Base-by-base conservation (phyloP, 805 yeast genomes). In the Wickerhamiella siamensis region DNA sequence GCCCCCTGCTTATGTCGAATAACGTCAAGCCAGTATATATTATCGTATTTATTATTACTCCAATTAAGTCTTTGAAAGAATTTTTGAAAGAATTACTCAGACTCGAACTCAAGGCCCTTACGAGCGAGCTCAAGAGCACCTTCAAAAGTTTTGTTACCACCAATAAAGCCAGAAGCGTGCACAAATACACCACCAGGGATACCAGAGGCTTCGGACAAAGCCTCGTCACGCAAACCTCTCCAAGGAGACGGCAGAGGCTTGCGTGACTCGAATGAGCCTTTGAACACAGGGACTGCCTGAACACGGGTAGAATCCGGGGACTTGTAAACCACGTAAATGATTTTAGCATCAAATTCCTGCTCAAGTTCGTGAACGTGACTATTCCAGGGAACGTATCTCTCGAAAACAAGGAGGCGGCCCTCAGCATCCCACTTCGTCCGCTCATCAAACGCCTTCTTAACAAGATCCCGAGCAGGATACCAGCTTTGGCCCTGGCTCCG, bases 181-280 rank as follows among this genome's bases (percentile, higher is more conserved):
- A 91, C 76, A 57, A 91, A 91, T 17, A 87, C 75, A 58, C 95
- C 83, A 6, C 83, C 95, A 26, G 74, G 76, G 42, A 91, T 73
- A n/a, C 94, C 95, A 29, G 84, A 67, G 50, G 71, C 64, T 49
- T 75, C 66, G 50, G 81, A 73, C 51, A 91, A 70, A 32, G 69
- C 81, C 24, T 82, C 88, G 58, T 91, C 98, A 58, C 98, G 76
- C 37, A 87, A 65, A n/a, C 98, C 98, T 66, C 98, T 75, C 84
- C 95, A 82, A 16, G 75, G 71, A 60, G 82, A 91, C 12, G 95
- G 96, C 45, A 91, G 69, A 24, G 95, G 80, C 60, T 74, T 72
- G 64, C 98, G 76, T 57, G 83, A 82, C 48, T 77, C 81, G 57
- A 91, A 91, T 14, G 93, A 77, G 5, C 79, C 67, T 3, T 81